Conservation (phyloP, 2,329 filamentous ascomycete species). For the Aspergillus brasiliensis region DNA sequence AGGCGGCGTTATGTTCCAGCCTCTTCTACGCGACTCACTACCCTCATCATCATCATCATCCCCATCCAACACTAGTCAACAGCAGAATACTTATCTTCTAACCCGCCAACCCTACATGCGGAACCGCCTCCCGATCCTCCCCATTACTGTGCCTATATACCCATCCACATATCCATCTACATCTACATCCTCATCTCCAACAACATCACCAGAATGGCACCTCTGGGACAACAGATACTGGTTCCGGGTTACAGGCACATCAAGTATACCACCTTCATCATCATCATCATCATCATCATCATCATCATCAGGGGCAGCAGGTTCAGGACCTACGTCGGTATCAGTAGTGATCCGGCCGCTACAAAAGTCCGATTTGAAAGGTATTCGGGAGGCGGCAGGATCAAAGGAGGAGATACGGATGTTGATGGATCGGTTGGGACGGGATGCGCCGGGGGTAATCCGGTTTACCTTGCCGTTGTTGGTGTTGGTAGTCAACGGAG, state of each 20-base stretch:
- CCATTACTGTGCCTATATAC: constrained; percentile 21
- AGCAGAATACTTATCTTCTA: constrained; percentile 41
- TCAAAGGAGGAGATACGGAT: background rate
- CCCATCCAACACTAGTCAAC: constrained; percentile 13
- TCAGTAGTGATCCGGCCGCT: background rate
- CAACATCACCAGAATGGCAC: constrained; percentile 26
- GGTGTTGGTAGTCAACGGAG: constrained; percentile 8
- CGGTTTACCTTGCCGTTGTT: constrained; percentile 49
- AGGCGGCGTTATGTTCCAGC: constrained; percentile 53
- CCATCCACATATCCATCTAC: background rate
- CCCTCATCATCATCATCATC: constrained; percentile 14
- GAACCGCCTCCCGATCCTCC: constrained; percentile 24
- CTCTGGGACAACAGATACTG: constrained; percentile 62
- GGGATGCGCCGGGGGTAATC: constrained; percentile 36
- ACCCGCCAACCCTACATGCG: constrained; percentile 42
- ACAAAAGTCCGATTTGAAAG: background rate
- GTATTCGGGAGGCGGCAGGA: background rate
- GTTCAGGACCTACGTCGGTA: background rate
- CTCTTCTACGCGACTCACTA: constrained; percentile 25
- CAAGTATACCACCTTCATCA: background rate
- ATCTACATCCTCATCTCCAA: background rate
- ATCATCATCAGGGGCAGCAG: background rate
- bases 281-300: background rate
- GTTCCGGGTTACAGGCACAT: constrained; percentile 49
- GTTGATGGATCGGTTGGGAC: constrained; percentile 24